phyloP scores from a whole-genome alignment of 2,329 filamentous ascomycete species.

The Pseudogymnoascus sp. region DNA sequence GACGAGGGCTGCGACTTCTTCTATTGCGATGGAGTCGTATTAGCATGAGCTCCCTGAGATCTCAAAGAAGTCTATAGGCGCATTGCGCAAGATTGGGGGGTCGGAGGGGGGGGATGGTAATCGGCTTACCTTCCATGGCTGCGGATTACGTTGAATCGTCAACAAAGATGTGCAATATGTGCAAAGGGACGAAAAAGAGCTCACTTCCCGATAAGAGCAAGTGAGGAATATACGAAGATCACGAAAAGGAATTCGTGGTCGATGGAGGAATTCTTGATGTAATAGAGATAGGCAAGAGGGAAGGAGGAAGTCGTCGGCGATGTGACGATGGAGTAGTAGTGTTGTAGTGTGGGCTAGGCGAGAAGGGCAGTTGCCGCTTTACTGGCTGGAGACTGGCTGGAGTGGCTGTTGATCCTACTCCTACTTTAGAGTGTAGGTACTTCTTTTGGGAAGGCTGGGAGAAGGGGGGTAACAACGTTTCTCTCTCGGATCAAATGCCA shows the following conservation, averaged over 20 bases:
- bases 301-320: constrained; percentile 14
- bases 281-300: constrained; percentile 13
- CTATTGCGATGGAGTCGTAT: constrained; percentile 43
- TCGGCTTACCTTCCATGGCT: constrained; percentile 34
- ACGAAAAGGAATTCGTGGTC: constrained; percentile 25
- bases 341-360: constrained; percentile 13
- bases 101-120: constrained; percentile 11
- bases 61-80: constrained; percentile 14
- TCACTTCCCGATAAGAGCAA: constrained; percentile 22
- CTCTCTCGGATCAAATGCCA: not conserved
- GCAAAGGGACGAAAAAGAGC: constrained; percentile 23
- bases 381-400: not conserved
- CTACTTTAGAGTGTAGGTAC: not conserved
- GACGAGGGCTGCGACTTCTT: constrained; percentile 99
- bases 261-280: constrained; percentile 18
- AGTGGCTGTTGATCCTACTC: not conserved
- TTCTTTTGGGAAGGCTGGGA: not conserved
- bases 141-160: constrained; percentile 29
- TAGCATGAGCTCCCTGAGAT: constrained; percentile 20
- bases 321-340: constrained; percentile 12
- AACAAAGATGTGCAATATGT: constrained; percentile 20
- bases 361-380: constrained; percentile 13
- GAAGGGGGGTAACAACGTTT: not conserved
- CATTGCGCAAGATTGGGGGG: constrained; percentile 13
- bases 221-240: constrained; percentile 22